Base-by-base conservation (phyloP, 139 green algal species). In the Desmodesmus armatus region DNA sequence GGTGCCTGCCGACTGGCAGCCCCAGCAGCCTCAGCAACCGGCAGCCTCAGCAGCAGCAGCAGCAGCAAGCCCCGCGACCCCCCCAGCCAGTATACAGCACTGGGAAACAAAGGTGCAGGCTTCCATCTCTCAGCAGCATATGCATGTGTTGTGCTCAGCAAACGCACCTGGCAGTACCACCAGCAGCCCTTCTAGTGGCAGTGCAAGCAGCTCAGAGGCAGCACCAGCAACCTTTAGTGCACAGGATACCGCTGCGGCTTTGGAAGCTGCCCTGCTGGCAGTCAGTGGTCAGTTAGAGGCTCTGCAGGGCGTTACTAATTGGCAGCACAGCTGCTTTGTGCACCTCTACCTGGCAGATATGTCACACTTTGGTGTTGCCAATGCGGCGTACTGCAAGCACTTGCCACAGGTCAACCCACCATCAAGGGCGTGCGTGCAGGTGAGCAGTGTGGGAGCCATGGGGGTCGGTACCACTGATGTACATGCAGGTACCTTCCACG, bases 271-370 rank as follows among this genome's bases (percentile, higher is more conserved):
- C 2, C 53, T 82, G 31, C 29, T 4, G 0, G 60, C 47, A 44
- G 51, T 82, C n/a, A 35, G 31, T 5, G 77, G 78, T 77, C 53
- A 44, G 4, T 58, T 97, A 74, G 73, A 13, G 6, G 27, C 17
- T 9, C 29, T 55, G 31, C 80, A 89, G 41, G 41, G 93, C 27
- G n/a, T n/a, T n/a, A n/a, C n/a, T n/a, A 83, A 40, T 58, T 95
- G 91, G 87, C n/a, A 44, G 23, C 51, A 90, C 55, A 87, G 82
- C 21, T 47, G 98, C 31, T 98, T 96, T 85, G 92, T 98, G 80
- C 93, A 97, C 85, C 82, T 99, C 25, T 97, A 95, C 86, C 86
- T 99, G 44, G 71, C 80, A 29, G 90, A 97, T 90, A 99, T 99
- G 96, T 77, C 73, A 2, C 83, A 96, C 73, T 99, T 99, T 93